Evolutionary conservation across 345 rosid genomes (phyloP), one percentile per base, ranked within the genome.

Genomic region (Rhizophora mangle): DNA sequence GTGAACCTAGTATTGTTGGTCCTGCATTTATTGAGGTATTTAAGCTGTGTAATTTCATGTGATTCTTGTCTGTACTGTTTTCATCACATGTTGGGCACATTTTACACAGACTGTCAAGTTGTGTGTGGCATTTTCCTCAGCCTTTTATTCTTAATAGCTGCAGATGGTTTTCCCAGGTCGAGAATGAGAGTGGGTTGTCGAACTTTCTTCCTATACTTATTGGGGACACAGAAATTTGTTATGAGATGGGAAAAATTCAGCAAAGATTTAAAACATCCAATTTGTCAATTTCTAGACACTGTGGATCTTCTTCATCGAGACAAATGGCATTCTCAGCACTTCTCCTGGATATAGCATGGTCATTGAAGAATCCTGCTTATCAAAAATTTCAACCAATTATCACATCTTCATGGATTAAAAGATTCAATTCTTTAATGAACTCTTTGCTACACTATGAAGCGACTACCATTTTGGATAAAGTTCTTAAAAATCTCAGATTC

Each of bases 1-100:
- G 82, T 53, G 92, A 91, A 68, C 87, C 92, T 29, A 72, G 81
- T 80, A 75, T 77, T 60, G 80, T 80, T 76, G 99, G 99, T 79
- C 99, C 99, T 71, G 97, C 96, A 62, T 95, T 95, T 86, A 79
- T 92, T 67, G 99, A 95, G 92, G 99, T 90, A 72, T 18, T 61
- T 55, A 37, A 49, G 65, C 29, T 16, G n/a, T 49, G 49, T 32
- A 10, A 0, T 21, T 63, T 46, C 55, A 4, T 6, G 39, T 61
- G 62, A 13, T 55, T 19, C 9, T 2, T 26, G 8, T 57, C 24
- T 24, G 20, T 31, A 63, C 10, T 31, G 43, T 30, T 26, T 46
- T 7, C 34, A 22, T 11, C 52, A 24, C 32, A 4, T 39, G 46
- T 52, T 27, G 10, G 36, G 26, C 11, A 10, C 15, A 24, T 61